Conservation (phyloP, 345 rosid species). For the Combretum micranthum region DNA sequence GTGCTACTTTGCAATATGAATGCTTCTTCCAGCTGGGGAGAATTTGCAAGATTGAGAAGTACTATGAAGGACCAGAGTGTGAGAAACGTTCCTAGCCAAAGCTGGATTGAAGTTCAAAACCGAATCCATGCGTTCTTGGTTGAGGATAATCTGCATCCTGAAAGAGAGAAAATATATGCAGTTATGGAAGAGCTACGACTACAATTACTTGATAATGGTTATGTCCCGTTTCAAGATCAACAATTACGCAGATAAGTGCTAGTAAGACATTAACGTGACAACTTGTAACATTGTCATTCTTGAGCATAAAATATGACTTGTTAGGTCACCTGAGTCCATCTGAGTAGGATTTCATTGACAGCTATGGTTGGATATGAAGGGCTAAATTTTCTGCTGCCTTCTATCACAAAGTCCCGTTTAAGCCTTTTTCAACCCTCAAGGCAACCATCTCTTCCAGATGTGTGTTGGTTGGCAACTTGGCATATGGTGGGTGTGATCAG, state of each 20-base stretch:
- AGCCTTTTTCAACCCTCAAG: no score
- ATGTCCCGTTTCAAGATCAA: conserved; percentile 17
- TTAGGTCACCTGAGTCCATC: no score
- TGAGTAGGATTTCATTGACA: no score
- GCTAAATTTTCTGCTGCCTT: no score
- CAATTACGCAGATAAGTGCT: background rate
- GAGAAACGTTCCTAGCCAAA: conserved; percentile 64
- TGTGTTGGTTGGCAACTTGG: no score
- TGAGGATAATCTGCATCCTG: conserved; percentile 53
- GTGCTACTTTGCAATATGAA: conserved; percentile 56
- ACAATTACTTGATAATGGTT: conserved; percentile 36
- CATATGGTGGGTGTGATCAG: no score
- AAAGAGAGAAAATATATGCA: conserved; percentile 38
- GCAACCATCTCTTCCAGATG: no score
- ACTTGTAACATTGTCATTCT: no score
- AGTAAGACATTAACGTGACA: no score
- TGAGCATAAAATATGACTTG: no score
- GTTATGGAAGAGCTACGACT: conserved; percentile 35
- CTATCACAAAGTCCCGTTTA: no score
- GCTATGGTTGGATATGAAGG: no score
- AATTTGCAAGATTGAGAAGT: conserved; percentile 47
- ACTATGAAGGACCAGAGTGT: conserved; percentile 48
- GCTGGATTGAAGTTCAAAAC: conserved; percentile 63
- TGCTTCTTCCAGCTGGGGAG: conserved; percentile 54
- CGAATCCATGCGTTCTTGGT: conserved; percentile 52